A percentile compares a stretch with the other conserved stretches of the same genome.
Evolutionary conservation across 139 green algal genomes (phyloP).

Genomic region (Chlorella sp.): DNA sequence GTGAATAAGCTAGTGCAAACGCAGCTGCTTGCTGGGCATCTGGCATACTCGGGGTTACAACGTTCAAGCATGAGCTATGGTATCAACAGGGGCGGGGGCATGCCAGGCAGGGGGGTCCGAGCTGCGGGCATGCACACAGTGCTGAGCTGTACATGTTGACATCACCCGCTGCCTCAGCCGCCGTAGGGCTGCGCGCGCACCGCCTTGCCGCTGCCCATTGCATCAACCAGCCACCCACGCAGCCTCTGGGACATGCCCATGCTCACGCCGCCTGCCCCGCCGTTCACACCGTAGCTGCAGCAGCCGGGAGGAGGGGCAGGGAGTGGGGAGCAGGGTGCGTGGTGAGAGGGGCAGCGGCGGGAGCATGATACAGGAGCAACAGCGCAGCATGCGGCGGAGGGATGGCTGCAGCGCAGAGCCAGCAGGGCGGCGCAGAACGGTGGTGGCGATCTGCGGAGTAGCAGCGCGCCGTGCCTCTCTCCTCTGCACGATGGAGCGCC

Average conservation of each 20-base stretch:
- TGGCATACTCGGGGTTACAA: too few relatives aligned
- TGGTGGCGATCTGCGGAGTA: too few relatives aligned
- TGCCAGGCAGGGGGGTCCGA: too few relatives aligned
- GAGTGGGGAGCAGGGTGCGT: background rate
- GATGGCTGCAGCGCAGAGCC: background rate
- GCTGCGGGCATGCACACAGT: too few relatives aligned
- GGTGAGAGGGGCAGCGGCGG: too few relatives aligned
- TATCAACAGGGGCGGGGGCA: too few relatives aligned
- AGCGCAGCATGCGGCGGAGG: background rate
- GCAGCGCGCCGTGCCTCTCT: background rate
- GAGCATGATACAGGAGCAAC: background rate
- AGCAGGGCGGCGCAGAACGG: background rate
- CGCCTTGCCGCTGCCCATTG: slow-evolving; percentile 23
- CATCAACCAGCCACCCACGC: slow-evolving; percentile 41
- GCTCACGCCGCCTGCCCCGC: slow-evolving; percentile 25
- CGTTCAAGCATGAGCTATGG: too few relatives aligned
- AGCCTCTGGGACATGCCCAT: slow-evolving; percentile 23
- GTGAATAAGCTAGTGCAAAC: too few relatives aligned
- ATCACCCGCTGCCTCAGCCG: background rate
- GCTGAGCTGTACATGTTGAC: too few relatives aligned
- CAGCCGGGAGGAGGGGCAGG: background rate
- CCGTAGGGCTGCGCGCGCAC: slow-evolving; percentile 32
- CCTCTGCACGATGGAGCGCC: too few relatives aligned
- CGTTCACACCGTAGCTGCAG: slow-evolving; percentile 56
- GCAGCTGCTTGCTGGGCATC: too few relatives aligned